A percentile compares a stretch with the other conserved stretches of the same genome.
phyloP scores from a whole-genome alignment of 345 rosid genomes.

The Excoecaria cochinchinensis region DNA sequence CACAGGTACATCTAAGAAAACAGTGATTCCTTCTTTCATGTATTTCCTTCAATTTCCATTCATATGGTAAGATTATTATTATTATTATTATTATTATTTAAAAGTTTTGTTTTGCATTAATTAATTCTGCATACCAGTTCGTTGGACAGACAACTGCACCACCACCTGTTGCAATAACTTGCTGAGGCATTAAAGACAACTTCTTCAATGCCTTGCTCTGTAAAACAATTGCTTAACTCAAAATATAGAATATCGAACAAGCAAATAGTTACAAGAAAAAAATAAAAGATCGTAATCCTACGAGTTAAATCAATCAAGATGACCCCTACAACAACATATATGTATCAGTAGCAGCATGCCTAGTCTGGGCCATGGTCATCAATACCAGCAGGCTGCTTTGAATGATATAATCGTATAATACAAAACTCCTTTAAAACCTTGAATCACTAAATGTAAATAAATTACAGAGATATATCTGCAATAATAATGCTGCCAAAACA shows the following conservation, averaged over 20 bases:
- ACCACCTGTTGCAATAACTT: slow-evolving; percentile 51
- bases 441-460: too few relatives aligned
- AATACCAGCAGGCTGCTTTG: too few relatives aligned
- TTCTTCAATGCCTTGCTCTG: slow-evolving; percentile 44
- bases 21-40: slow-evolving; percentile 39
- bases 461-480: too few relatives aligned
- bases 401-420: too few relatives aligned
- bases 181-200: slow-evolving; percentile 33
- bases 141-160: slow-evolving; percentile 44
- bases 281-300: too few relatives aligned
- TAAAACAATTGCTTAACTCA: not conserved
- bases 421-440: too few relatives aligned
- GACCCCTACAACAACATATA: too few relatives aligned
- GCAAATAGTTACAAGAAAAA: too few relatives aligned
- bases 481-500: too few relatives aligned
- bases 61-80: not conserved
- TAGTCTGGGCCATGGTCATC: too few relatives aligned
- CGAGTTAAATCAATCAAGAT: not conserved
- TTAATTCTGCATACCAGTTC: slow-evolving; percentile 34
- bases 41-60: slow-evolving; percentile 27
- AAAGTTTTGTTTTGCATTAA: not conserved
- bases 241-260: not conserved
- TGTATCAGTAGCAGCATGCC: too few relatives aligned
- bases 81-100: not conserved
- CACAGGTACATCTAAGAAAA: slow-evolving; percentile 43